Conservation (phyloP, 371 early-diverging fungal genomes). For the Rhizopus arrhizus region DNA sequence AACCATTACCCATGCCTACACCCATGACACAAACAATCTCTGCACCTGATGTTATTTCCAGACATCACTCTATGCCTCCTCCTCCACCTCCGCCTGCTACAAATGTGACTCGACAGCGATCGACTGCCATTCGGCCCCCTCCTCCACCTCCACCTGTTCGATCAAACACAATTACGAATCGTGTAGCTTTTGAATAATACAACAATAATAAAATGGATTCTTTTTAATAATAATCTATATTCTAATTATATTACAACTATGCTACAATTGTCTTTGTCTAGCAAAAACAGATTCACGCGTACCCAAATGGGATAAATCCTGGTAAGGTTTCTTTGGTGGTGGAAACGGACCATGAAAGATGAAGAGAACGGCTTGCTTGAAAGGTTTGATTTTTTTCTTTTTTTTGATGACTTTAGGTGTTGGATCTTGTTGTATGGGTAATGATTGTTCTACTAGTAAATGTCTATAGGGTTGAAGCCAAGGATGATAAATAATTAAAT, state of each 20-base stretch:
- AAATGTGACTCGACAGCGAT: conserved; percentile 15
- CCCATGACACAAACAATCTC: background rate
- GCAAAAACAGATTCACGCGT: conserved; percentile 28
- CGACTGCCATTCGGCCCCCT: conserved; percentile 12
- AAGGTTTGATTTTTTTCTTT: conserved; percentile 1
- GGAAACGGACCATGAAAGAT: conserved; percentile 35
- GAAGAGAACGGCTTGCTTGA: conserved; percentile 12
- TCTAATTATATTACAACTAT: conserved; percentile 5
- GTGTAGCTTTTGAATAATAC: conserved; percentile 4
- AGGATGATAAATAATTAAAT: conserved; percentile 46
- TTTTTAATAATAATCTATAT: conserved; percentile 4
- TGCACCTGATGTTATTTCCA: conserved; percentile 4
- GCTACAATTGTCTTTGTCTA: conserved; percentile 1
- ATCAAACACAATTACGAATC: background rate
- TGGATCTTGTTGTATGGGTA: background rate
- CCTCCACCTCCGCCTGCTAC: conserved; percentile 2
- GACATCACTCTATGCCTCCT: background rate
- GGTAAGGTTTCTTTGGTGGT: conserved; percentile 35
- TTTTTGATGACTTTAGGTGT: background rate
- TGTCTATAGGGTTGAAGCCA: conserved; percentile 36
- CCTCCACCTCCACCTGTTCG: conserved; percentile 17
- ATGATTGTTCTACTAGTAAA: background rate
- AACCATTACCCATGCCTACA: background rate
- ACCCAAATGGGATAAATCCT: conserved; percentile 32
- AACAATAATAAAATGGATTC: background rate